Evolutionary conservation across 148 eudicot genomes (phyloP), one percentile per base, ranked within the genome.

Genomic region (Silene latifolia): DNA sequence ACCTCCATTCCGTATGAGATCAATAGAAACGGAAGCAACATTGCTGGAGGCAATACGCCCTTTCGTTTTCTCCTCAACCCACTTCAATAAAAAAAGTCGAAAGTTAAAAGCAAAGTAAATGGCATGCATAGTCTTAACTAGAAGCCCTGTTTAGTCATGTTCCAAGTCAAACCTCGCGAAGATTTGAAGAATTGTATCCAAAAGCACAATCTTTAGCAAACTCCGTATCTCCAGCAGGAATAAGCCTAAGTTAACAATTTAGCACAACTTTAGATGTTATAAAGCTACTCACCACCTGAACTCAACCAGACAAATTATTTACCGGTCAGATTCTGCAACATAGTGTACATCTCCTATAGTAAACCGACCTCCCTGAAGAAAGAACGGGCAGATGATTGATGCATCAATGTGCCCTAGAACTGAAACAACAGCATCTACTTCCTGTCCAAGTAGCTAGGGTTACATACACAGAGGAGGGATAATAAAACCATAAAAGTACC

Each of bases 161-260:
- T 24, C 77, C 67, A 73, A 78, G 71, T n/a, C 69, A 77, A 51
- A 92, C 99, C 98, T 92, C 98, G 47, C 90, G 86, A 35, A 96
- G 90, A 81, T 96, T 96, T 73, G 99, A 96, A 72, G 91, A 89
- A 82, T 87, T 92, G 71, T 92, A 96, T 39, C 99, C 99, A 88
- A 96, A 96, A 61, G 93, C 77, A 74, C 96, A 91, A 86, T 96
- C 99, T 83, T 89, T 96, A 56, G 99, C 94, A 76, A 96, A 96
- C 79, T 96, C 99, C 24, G 98, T 96, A 73, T 92, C 93, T 71
- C 99, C 99, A 27, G 98, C 99, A 68, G 99, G 99, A 81, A 92
- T 84, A 85, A 96, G 97, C 86, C 99, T 96, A 79, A 71, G 77
- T 24, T 65, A 76, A 81, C 53, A 20, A 18, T 66, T 15, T 11